phyloP scores from a whole-genome alignment of 768 basidiomycete genomes.

The Boletus barrowsii region DNA sequence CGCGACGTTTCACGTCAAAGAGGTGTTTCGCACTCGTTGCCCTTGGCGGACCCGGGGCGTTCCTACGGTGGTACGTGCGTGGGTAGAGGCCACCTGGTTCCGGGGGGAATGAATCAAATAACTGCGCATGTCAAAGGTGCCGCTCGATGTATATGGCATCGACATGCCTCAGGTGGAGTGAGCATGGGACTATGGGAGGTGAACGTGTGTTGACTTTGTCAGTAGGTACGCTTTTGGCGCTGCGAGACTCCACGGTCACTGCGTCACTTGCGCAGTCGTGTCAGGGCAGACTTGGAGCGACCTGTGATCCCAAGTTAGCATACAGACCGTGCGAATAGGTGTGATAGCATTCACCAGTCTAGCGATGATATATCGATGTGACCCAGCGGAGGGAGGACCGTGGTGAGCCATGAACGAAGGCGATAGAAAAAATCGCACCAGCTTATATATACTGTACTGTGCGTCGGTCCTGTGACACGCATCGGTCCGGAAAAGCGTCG shows the following conservation, averaged over 20 bases:
- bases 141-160: background rate
- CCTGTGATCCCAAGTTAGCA: background rate
- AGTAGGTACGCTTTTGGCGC: background rate
- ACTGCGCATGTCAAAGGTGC: background rate
- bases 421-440: background rate
- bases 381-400: background rate
- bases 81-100: too few relatives aligned
- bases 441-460: background rate
- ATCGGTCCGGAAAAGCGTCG: conserved; percentile 19
- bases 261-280: background rate
- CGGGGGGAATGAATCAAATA: too few relatives aligned
- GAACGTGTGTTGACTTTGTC: too few relatives aligned
- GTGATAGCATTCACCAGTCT: conserved; percentile 27
- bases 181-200: background rate
- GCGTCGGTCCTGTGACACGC: background rate
- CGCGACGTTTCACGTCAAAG: background rate
- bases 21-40: background rate
- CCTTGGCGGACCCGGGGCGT: background rate
- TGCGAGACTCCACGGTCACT: background rate
- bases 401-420: background rate
- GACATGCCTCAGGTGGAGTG: background rate
- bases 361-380: background rate
- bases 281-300: too few relatives aligned
- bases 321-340: background rate
- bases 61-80: background rate